Evolutionary conservation across 2,329 filamentous ascomycete genomes (phyloP).

Genomic region (Chrysosphaeria jannelii): DNA sequence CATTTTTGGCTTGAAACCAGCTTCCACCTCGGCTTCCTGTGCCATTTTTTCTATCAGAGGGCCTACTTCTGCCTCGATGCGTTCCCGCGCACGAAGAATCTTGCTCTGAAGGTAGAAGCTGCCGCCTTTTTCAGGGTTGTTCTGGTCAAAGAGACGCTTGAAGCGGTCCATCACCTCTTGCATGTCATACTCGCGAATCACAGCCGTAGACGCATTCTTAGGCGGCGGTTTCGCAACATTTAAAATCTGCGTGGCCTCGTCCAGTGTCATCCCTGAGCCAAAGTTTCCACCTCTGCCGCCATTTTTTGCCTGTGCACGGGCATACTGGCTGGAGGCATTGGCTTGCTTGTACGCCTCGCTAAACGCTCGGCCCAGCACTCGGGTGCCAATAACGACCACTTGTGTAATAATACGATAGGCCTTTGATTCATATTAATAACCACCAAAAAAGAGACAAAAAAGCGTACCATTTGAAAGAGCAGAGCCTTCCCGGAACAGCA

Average conservation of each 20-base stretch:
- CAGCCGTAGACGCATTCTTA: slow-evolving; percentile 19
- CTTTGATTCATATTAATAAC: too few species aligned
- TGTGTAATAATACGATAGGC: slow-evolving; percentile 86
- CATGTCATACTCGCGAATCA: slow-evolving; percentile 18
- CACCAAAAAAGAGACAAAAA: too few species aligned
- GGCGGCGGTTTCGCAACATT: slow-evolving; percentile 56
- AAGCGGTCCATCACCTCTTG: slow-evolving; percentile 62
- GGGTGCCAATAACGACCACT: slow-evolving; percentile 67
- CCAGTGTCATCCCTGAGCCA: slow-evolving; percentile 55
- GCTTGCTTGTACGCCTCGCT: slow-evolving; percentile 89
- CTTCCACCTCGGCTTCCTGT: slow-evolving; percentile 47
- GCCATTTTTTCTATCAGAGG: slow-evolving; percentile 39
- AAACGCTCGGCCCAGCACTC: slow-evolving; percentile 81
- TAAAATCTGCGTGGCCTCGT: slow-evolving; percentile 90
- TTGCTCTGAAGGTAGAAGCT: slow-evolving; percentile 98
- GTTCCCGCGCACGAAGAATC: slow-evolving; percentile 64
- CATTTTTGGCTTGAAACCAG: slow-evolving; percentile 83
- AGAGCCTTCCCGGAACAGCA: too few species aligned
- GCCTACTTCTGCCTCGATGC: slow-evolving; percentile 64
- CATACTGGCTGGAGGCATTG: slow-evolving; percentile 57
- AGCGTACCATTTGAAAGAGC: too few species aligned
- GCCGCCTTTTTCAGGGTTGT: slow-evolving; percentile 83
- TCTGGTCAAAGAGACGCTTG: slow-evolving; percentile 80
- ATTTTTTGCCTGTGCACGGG: slow-evolving; percentile 35
- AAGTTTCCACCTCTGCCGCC: slow-evolving; percentile 15